A percentile compares a stretch with the other conserved stretches of the same genome.
Conservation (phyloP, 2,329 filamentous ascomycete species). For the Corynespora cassiicola region DNA sequence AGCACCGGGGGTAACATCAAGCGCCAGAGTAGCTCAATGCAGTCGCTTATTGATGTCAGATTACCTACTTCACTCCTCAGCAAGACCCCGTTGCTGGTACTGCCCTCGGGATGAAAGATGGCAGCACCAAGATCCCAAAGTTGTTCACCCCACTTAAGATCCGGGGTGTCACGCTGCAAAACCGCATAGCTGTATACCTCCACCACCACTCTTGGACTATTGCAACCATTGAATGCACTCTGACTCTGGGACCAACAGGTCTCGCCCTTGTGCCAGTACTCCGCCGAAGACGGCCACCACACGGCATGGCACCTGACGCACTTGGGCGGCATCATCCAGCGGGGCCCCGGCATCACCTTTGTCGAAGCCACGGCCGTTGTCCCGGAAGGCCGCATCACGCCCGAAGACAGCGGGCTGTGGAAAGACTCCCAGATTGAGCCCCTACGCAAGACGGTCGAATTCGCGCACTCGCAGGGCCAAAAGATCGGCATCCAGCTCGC, state of each 20-base stretch:
- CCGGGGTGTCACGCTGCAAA: conserved; percentile 68
- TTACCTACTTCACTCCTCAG: conserved; percentile 56
- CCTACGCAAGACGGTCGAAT: conserved; percentile 74
- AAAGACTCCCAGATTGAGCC: conserved; percentile 80
- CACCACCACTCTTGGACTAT: conserved; percentile 6
- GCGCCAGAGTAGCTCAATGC: no score
- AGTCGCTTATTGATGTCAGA: no score
- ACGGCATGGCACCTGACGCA: conserved; percentile 86
- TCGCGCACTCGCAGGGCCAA: conserved; percentile 78
- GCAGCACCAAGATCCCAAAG: conserved; percentile 61
- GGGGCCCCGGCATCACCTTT: conserved; percentile 76
- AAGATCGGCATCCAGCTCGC: conserved; percentile 81
- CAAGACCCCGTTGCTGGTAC: conserved; percentile 56
- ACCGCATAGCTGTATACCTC: conserved; percentile 63
- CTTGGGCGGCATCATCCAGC: conserved; percentile 76
- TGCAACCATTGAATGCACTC: neutral
- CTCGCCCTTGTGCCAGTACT: conserved; percentile 72
- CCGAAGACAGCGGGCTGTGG: conserved; percentile 82
- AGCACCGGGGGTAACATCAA: conserved; percentile 49
- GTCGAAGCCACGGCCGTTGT: conserved; percentile 81
- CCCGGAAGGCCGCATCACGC: conserved; percentile 81
- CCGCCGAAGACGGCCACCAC: conserved; percentile 71
- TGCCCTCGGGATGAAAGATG: conserved; percentile 53
- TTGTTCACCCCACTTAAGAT: conserved; percentile 65
- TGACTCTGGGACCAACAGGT: conserved; percentile 48